phyloP scores from a whole-genome alignment of 2,329 filamentous ascomycete genomes.

The Monosporascus ibericus region DNA sequence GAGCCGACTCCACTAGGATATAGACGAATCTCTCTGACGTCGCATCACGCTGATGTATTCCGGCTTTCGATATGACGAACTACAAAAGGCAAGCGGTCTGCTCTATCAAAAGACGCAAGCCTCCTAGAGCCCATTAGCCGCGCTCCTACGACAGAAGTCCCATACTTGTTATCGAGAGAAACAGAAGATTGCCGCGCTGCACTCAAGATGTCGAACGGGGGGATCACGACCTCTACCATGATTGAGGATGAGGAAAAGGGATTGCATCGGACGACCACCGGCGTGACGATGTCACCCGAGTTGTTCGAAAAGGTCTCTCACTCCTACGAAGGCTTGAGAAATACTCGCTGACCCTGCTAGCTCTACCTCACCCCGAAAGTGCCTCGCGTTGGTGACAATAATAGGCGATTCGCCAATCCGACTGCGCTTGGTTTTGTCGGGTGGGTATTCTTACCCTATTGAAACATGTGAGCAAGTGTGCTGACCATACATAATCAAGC shows the following conservation, averaged over 20 bases:
- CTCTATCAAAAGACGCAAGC: neutral
- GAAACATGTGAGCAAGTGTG: neutral
- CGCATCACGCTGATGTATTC: neutral
- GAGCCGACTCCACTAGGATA: no score
- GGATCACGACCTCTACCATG: constrained; percentile 1
- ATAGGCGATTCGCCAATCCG: constrained; percentile 31
- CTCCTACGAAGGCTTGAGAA: neutral
- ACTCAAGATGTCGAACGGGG: constrained; percentile 15
- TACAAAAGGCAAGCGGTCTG: neutral
- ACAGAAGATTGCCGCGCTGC: neutral
- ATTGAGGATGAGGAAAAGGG: constrained; percentile 28
- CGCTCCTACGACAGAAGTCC: neutral
- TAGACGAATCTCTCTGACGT: no score
- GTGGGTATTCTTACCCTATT: constrained; percentile 12
- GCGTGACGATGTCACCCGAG: constrained; percentile 32
- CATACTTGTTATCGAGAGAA: neutral
- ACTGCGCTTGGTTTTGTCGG: constrained; percentile 31
- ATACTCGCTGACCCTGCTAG: constrained; percentile 10
- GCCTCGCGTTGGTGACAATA: constrained; percentile 28
- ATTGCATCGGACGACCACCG: constrained; percentile 25
- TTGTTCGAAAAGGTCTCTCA: constrained; percentile 29
- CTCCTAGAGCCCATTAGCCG: neutral
- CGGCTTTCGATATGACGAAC: neutral
- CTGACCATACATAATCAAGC: constrained; percentile 12
- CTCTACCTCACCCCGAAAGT: constrained; percentile 34